Percentiles rank a stretch among this genome's conserved stretches.
Conservation (phyloP, 805 yeast genomes). For the Starmerella roubikii region DNA sequence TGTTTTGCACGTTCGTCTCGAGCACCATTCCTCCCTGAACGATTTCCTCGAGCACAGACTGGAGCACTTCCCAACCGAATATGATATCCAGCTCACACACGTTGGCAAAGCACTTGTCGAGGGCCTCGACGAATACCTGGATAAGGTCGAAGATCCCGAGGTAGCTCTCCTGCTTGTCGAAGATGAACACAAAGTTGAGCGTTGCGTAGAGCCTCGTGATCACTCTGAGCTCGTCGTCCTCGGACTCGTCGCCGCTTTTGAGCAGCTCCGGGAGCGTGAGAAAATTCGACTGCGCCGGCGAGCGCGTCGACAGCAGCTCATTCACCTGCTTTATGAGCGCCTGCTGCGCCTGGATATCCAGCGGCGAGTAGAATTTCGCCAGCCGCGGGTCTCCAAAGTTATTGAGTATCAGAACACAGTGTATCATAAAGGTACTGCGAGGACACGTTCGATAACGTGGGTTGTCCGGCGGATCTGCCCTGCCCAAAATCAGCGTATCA, state of each 20-base stretch:
- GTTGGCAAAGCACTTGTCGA: constrained; percentile 83
- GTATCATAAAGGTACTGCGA: constrained; percentile 69
- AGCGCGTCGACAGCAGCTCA: constrained; percentile 57
- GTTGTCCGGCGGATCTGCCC: no score
- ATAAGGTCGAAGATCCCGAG: constrained; percentile 85
- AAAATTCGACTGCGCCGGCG: constrained; percentile 71
- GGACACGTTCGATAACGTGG: no score
- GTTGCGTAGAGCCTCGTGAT: constrained; percentile 93
- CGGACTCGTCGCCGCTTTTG: constrained; percentile 40
- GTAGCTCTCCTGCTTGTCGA: constrained; percentile 91
- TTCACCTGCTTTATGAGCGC: constrained; percentile 69
- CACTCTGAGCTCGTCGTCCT: constrained; percentile 56
- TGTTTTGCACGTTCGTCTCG: constrained; percentile 70
- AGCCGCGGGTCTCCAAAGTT: constrained; percentile 82
- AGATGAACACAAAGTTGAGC: constrained; percentile 86
- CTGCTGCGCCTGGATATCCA: constrained; percentile 72
- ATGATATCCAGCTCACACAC: constrained; percentile 93
- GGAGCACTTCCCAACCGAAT: constrained; percentile 96
- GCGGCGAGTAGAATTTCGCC: constrained; percentile 82
- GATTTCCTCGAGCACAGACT: constrained; percentile 72
- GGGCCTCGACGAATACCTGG: constrained; percentile 91
- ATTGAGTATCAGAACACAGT: constrained; percentile 75
- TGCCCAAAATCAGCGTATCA: no score
- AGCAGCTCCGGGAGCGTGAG: constrained; percentile 73
- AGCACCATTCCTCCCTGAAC: constrained; percentile 98